Conservation (phyloP, 2,329 filamentous ascomycete genomes). For the Neofusicoccum sp. region DNA sequence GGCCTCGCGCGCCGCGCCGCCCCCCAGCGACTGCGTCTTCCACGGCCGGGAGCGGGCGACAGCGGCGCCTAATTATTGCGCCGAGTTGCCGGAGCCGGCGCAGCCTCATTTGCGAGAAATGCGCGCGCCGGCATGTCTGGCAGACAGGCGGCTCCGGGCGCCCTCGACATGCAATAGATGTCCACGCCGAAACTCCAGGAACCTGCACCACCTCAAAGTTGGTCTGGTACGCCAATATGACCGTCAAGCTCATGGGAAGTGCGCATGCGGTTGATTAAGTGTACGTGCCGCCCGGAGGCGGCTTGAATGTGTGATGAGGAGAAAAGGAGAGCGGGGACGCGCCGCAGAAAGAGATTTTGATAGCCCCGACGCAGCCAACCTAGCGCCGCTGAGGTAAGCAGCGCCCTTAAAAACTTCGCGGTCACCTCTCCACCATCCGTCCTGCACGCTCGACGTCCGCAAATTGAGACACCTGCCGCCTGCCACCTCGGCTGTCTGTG, state of each 20-base stretch:
- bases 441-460: neutral
- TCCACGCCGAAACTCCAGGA: slow-evolving; percentile 4
- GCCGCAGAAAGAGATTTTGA: slow-evolving; percentile 8
- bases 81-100: neutral
- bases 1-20: neutral
- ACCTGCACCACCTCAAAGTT: slow-evolving; percentile 26
- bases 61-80: neutral
- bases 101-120: slow-evolving; percentile 18
- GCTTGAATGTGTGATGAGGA: slow-evolving; percentile 45
- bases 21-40: neutral
- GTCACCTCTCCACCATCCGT: neutral
- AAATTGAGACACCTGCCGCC: slow-evolving; percentile 1
- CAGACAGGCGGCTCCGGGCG: slow-evolving; percentile 43
- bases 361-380: neutral
- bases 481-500: slow-evolving; percentile 1
- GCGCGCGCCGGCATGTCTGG: slow-evolving; percentile 28
- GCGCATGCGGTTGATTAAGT: slow-evolving; percentile 50
- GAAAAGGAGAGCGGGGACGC: neutral
- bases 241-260: slow-evolving; percentile 41
- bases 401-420: neutral
- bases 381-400: slow-evolving; percentile 19
- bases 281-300: slow-evolving; percentile 31
- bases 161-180: slow-evolving; percentile 20
- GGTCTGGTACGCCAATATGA: slow-evolving; percentile 51
- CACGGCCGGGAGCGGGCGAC: neutral